Percentiles rank a stretch among this genome's conserved stretches.
Evolutionary conservation across 805 yeast species (phyloP).

Genomic region (Saccharomycopsis amapae): DNA sequence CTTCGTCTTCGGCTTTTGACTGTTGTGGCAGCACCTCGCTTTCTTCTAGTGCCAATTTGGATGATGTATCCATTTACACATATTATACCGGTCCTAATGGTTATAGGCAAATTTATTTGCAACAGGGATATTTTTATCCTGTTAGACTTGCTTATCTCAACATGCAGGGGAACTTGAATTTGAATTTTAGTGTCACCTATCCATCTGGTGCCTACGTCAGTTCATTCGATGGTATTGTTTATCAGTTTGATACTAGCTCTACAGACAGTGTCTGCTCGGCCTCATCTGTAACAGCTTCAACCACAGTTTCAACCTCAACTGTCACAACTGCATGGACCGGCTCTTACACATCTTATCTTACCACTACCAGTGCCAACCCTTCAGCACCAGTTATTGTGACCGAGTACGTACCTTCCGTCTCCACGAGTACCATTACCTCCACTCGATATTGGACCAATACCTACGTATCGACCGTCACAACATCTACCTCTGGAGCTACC

Average conservation of each 20-base stretch:
- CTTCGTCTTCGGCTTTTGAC: constrained; percentile 29
- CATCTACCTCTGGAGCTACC: not conserved
- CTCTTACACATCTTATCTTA: constrained; percentile 1
- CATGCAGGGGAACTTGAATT: constrained; percentile 20
- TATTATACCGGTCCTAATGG: not conserved
- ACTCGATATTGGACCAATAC: constrained; percentile 10
- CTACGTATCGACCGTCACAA: not conserved
- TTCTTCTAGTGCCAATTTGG: constrained; percentile 8
- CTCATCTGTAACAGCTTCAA: not conserved
- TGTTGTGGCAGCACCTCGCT: constrained; percentile 28
- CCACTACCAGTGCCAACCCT: constrained; percentile 12
- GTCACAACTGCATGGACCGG: constrained; percentile 11
- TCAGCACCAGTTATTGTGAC: constrained; percentile 4
- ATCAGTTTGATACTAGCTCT: not conserved
- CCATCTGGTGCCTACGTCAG: constrained; percentile 5
- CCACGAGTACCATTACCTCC: constrained; percentile 7
- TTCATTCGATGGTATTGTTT: constrained; percentile 2
- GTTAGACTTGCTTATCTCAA: constrained; percentile 26
- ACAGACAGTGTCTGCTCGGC: constrained; percentile 1
- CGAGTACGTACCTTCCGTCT: not conserved
- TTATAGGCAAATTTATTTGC: constrained; percentile 14
- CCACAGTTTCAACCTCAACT: constrained; percentile 6
- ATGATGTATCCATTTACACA: constrained; percentile 1
- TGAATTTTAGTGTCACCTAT: constrained; percentile 14
- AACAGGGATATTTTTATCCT: constrained; percentile 28